Evolutionary conservation across 495 filamentous ascomycete species (phyloP), one percentile per base, ranked within the genome.

Genomic region (Aspergillus baeticus): DNA sequence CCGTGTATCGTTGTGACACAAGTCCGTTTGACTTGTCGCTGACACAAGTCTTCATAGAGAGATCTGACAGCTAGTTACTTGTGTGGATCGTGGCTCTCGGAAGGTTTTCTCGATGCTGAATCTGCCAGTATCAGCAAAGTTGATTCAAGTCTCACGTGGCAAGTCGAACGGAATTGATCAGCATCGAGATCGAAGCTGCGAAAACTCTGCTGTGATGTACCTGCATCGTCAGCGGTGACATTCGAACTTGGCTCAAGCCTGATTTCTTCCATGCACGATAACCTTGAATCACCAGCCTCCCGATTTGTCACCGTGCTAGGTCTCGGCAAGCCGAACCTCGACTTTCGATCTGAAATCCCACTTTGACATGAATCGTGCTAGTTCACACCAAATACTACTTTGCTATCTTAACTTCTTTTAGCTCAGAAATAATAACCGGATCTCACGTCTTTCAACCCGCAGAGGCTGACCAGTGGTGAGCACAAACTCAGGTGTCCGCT

Each of bases 1-100:
- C 61, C 17, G 8, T 45, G 61, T 63, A 63, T 63, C n/a, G 10
- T 23, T 31, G 37, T 55, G 38, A 59, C 57, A 53, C 26, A 18
- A 14, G 26, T 29, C 26, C 3, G 8, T 29, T 29, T 29, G 26
- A 29, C 26, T n/a, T 8, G 26, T 29, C 26, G 8, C 26, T 29
- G 26, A 29, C 26, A 29, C 26, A 4, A 3, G 4, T 29, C 4
- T 29, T 8, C 26, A 3, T 8, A 29, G 26, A 29, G 26, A 29
- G 26, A 29, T 29, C 26, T 29, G 26, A 29, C 26, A 29, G 26
- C 4, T 29, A 8, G 26, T 29, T n/a, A n/a, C n/a, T 4, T 29
- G 26, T 3, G 8, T 29, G 26, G 26, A 29, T 29, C 26, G 3
- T 29, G 3, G 8, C 4, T 8, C 26, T 8, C 8, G 4, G 4